Evolutionary conservation across 257 asterid species (phyloP), one percentile per base, ranked within the genome.

Genomic region (Ballota nigra): DNA sequence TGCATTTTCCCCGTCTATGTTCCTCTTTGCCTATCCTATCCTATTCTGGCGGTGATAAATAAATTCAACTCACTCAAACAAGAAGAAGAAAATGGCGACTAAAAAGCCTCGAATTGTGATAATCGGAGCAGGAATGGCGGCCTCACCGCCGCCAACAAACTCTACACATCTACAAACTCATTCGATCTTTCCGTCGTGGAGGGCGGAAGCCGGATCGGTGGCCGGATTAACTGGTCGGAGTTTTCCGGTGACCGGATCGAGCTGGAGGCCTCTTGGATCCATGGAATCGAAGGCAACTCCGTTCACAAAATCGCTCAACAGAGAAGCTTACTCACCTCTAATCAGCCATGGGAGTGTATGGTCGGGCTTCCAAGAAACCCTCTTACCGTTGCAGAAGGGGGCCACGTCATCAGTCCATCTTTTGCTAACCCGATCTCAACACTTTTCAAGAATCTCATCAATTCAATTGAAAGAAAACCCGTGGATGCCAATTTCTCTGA

Each of bases 71-170:
- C 29, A 3, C 29, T 3, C 29, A 26, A 26, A 26, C 29, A 26
- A 1, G n/a, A n/a, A 26, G 29, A 26, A 26, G 29, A 26, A 26
- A 3, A 26, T 26, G 70, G 24, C 4, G 75, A 83, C 60, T 75
- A 73, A 63, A 59, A 80, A 73, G 59, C 79, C 82, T 2, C 63
- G 74, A 73, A 64, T 89, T 29, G 98, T 92, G 75, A 88, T 92
- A 66, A 85, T 92, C 63, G 97, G 98, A 9, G 97, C 98, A 2
- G 98, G 97, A 74, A 86, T 92, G 86, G 89, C 97, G 98, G 98
- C 6, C 74, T 92, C 1, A 76, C 96, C 11, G 98, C 97, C 6
- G 97, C 97, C 4, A 85, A 85, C 82, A 84, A 80, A 81, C 96
- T 92, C 36, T 81, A 84, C 79, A 77, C 80, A 12, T 53, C 75